Evolutionary conservation across 192 early-diverging fungal genomes (phyloP).

Genomic region (Cetraspora pellucida): DNA sequence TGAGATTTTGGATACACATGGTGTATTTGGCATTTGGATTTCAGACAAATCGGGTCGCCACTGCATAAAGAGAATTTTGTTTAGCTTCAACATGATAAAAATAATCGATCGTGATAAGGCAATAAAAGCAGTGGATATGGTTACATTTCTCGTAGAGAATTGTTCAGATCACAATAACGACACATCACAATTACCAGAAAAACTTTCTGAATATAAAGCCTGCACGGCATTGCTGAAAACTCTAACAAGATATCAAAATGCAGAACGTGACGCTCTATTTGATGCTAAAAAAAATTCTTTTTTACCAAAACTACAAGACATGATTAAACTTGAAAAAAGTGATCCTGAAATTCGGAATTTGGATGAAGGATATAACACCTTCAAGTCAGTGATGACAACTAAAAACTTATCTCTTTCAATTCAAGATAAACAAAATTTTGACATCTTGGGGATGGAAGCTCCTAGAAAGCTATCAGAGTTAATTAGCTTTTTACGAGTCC

Average conservation of each 20-base stretch:
- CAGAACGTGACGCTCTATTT: background rate
- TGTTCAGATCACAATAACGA: constrained; percentile 14
- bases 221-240: constrained; percentile 6
- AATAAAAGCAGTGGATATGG: background rate
- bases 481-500: background rate
- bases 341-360: background rate
- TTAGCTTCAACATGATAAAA: background rate
- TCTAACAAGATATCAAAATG: background rate
- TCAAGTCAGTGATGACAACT: background rate
- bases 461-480: constrained; percentile 2
- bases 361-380: background rate
- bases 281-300: background rate
- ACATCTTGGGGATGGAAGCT: background rate
- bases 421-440: constrained; percentile 9
- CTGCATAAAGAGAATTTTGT: constrained; percentile 10
- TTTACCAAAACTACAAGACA: background rate
- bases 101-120: background rate
- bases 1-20: background rate
- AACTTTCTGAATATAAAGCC: constrained; percentile 2
- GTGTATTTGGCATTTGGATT: background rate
- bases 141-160: constrained; percentile 1
- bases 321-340: background rate
- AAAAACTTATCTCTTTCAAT: background rate
- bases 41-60: background rate
- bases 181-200: background rate